phyloP scores from a whole-genome alignment of 2,329 filamentous ascomycete genomes.

The Aspergillus sp. region DNA sequence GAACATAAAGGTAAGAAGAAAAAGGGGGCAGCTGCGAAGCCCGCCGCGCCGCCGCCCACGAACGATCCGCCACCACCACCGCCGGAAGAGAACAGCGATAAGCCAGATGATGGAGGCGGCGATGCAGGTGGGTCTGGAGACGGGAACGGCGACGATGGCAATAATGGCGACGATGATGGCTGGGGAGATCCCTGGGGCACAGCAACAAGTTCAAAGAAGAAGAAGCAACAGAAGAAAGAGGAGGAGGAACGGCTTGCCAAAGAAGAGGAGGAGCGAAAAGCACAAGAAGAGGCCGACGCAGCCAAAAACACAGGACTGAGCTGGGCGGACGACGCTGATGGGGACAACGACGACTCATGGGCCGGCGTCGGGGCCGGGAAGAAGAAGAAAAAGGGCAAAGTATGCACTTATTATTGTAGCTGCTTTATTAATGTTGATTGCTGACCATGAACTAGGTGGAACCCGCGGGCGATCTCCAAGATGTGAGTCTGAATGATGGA shows the following conservation, averaged over 20 bases:
- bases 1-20: constrained; percentile 32
- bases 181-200: constrained; percentile 41
- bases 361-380: constrained; percentile 52
- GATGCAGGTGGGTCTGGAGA: constrained; percentile 39
- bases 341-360: constrained; percentile 54
- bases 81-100: constrained; percentile 22
- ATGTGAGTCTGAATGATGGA: constrained; percentile 65
- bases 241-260: constrained; percentile 26
- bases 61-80: constrained; percentile 14
- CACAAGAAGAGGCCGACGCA: constrained; percentile 36
- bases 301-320: constrained; percentile 35
- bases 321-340: constrained; percentile 47
- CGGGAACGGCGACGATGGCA: constrained; percentile 34
- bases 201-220: constrained; percentile 32
- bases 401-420: constrained; percentile 24
- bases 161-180: constrained; percentile 40
- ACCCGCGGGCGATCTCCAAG: constrained; percentile 52
- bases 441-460: constrained; percentile 19
- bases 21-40: constrained; percentile 20
- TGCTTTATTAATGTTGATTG: neutral
- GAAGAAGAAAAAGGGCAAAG: constrained; percentile 61
- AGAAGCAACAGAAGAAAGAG: constrained; percentile 35
- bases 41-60: constrained; percentile 7
- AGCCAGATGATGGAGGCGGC: constrained; percentile 25
- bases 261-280: constrained; percentile 27